Evolutionary conservation across 225 moss, liverwort and hornwort genomes (phyloP), one percentile per base, ranked within the genome.

Genomic region (Marchantia paleacea): DNA sequence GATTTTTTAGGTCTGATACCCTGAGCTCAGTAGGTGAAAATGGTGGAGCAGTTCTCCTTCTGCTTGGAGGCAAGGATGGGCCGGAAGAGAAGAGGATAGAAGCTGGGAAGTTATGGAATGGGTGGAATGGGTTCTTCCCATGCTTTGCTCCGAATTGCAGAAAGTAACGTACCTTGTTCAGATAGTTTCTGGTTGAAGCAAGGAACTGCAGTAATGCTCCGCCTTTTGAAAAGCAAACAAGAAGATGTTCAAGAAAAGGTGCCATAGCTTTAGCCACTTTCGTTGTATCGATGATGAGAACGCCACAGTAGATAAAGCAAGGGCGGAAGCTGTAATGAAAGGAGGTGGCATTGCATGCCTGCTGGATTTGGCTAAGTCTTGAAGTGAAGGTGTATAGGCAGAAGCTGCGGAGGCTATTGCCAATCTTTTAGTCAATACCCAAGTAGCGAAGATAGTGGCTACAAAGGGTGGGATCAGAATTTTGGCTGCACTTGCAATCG

Each of bases 351-450:
- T 96, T 80, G 92, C 92, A 68, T 88, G 87, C 77, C 90, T 96
- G 29, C 84, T 96, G 75, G 84, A 86, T 82, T 90, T 96, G 29
- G 93, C 96, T 54, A 96, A 94, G 85, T 94, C 96, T 77, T 86
- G 90, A 75, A 84, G 93, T 16, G 96, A 96, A 87, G 92, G 92
- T 61, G 89, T 96, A 73, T 93, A 96, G 82, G 91, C 93, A 52
- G 96, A 96, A 87, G 94, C 96, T 83, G 96, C 96, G 50, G 93
- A 96, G 96, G 96, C 96, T 57, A 93, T 96, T 28, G 96, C 96
- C 13, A 96, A 96, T 86, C 85, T 96, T 53, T 96, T 93, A 16
- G 96, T 96, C n/a, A 96, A 96, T 79, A 86, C 93, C 66, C 93
- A 94, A 87, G 93, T 96, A 71, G 96, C 96, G 10, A 96, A 96